Evolutionary conservation across 306 rosid species (phyloP).

Genomic region (Trichosanthes truncata): DNA sequence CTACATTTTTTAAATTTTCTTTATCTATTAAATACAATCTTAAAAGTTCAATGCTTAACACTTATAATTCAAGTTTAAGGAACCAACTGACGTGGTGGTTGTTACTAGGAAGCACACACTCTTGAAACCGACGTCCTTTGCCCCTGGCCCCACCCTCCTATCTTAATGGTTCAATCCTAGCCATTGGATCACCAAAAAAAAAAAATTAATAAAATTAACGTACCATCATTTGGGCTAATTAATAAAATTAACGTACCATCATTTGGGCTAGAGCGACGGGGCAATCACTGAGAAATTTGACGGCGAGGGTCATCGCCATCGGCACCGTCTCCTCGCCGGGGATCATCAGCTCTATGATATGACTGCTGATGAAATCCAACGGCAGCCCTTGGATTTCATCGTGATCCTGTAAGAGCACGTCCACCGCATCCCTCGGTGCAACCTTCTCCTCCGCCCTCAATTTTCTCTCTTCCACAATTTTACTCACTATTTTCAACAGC

Average conservation of each 20-base stretch:
- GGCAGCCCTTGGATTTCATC: constrained; percentile 21
- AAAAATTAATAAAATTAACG: too few species aligned
- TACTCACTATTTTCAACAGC: constrained; percentile 53
- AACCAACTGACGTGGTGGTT: too few species aligned
- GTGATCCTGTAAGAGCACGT: constrained; percentile 47
- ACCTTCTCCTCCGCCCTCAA: not conserved
- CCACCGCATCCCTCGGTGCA: constrained; percentile 45
- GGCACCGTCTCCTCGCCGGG: constrained; percentile 96
- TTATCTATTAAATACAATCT: too few species aligned
- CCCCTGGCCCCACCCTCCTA: not conserved
- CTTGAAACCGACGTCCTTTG: not conserved
- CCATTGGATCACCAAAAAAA: constrained; percentile 10
- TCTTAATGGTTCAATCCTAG: not conserved
- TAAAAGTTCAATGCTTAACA: too few species aligned
- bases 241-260: constrained; percentile 21
- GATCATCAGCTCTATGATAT: constrained; percentile 72
- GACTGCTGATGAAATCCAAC: constrained; percentile 53
- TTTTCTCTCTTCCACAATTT: constrained; percentile 43
- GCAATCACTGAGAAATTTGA: constrained; percentile 48
- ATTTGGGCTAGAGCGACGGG: constrained; percentile 46
- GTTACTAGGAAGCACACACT: too few species aligned
- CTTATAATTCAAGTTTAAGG: too few species aligned
- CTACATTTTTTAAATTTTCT: too few species aligned
- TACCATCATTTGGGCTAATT: too few species aligned
- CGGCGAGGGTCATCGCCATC: constrained; percentile 65